phyloP scores from a whole-genome alignment of 2,329 filamentous ascomycete species.

The Apiospora rasikravindrae region DNA sequence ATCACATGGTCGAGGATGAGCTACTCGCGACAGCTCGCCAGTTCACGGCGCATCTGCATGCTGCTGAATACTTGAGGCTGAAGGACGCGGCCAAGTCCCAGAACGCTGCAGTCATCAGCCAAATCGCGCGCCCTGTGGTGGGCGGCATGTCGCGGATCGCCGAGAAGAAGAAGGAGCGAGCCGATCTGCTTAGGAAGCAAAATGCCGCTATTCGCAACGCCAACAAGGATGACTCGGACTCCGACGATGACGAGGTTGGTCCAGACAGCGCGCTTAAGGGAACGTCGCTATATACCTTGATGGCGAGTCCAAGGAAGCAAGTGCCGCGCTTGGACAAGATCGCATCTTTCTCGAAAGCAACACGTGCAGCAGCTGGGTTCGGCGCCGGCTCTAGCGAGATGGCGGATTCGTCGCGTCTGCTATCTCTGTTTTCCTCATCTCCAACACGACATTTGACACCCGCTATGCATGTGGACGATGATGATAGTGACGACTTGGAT shows the following conservation, averaged over 20 bases:
- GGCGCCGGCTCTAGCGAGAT: constrained; percentile 14
- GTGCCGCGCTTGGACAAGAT: constrained; percentile 29
- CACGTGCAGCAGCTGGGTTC: constrained; percentile 36
- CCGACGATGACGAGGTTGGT: constrained; percentile 32
- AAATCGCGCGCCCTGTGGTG: constrained; percentile 58
- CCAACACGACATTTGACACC: neutral
- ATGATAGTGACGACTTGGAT: constrained; percentile 21
- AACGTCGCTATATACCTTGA: constrained; percentile 47
- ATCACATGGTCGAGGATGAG: constrained; percentile 86
- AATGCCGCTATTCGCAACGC: constrained; percentile 32
- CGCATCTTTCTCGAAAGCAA: constrained; percentile 25
- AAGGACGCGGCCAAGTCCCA: constrained; percentile 61
- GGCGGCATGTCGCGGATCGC: constrained; percentile 44
- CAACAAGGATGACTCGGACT: constrained; percentile 38
- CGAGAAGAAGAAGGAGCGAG: constrained; percentile 42
- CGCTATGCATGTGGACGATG: constrained; percentile 1
- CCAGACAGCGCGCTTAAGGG: constrained; percentile 26
- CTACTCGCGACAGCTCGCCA: constrained; percentile 68
- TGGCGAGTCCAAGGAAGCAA: constrained; percentile 47
- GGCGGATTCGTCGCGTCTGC: neutral
- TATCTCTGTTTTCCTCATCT: neutral
- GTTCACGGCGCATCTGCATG: constrained; percentile 78
- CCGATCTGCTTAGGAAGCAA: constrained; percentile 43
- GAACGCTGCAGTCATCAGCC: constrained; percentile 57
- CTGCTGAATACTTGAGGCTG: constrained; percentile 73